Percentiles rank a stretch among this genome's conserved stretches.
Conservation (phyloP, 2,329 filamentous ascomycete genomes). For the Chrysoporthe cubensis region DNA sequence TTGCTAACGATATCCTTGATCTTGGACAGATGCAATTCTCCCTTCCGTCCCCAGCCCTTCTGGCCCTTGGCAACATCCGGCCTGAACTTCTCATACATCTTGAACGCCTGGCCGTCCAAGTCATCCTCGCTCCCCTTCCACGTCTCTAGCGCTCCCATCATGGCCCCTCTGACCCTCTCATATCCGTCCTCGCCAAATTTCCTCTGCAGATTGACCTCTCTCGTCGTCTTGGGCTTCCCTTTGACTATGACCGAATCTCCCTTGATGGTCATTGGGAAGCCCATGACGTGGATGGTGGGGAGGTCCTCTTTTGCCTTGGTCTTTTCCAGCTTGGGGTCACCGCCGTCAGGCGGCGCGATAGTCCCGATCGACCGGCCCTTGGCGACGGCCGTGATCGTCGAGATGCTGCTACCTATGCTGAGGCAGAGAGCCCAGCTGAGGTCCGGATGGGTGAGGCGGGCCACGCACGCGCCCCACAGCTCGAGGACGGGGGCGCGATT, state of each 20-base stretch:
- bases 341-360: constrained; percentile 16
- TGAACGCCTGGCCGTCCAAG: constrained; percentile 24
- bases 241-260: constrained; percentile 24
- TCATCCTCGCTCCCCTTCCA: constrained; percentile 25
- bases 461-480: constrained; percentile 37
- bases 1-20: constrained; percentile 12
- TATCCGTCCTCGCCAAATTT: constrained; percentile 21
- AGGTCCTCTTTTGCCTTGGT: neutral
- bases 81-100: constrained; percentile 28
- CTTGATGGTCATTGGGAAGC: constrained; percentile 24
- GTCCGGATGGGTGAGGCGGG: constrained; percentile 33
- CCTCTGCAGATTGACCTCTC: constrained; percentile 22
- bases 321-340: neutral
- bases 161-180: constrained; percentile 7
- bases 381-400: constrained; percentile 27
- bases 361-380: constrained; percentile 27
- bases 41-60: constrained; percentile 27
- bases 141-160: constrained; percentile 14
- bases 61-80: constrained; percentile 23
- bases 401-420: constrained; percentile 27
- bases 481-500: constrained; percentile 28
- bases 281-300: constrained; percentile 23
- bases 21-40: constrained; percentile 21
- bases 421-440: constrained; percentile 25
- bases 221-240: constrained; percentile 16